Evolutionary conservation across 768 basidiomycete genomes (phyloP), one percentile per base, ranked within the genome.

Genomic region (Tephrocybe sp.): DNA sequence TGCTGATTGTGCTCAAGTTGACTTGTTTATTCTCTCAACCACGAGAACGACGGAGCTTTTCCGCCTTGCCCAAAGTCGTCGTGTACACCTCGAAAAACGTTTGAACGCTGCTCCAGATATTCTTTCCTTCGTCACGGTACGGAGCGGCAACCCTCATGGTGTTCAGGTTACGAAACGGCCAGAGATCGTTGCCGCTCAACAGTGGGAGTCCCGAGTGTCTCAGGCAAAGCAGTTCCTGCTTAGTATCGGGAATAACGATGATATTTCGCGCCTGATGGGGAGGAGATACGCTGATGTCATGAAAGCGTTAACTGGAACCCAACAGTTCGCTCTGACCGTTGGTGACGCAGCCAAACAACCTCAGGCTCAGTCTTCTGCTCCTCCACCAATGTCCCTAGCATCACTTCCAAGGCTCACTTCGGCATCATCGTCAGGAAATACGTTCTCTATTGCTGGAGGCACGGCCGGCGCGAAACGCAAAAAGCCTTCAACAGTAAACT

Each of bases 231-330:
- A 25, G 0, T 67, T 72, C 41, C 53, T 71, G 38, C 22, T 51
- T 8, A 58, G 37, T 4, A 55, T 73, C 36, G 69, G 68, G 11
- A 25, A 51, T 7, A 62, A 66, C 24, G 58, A 54, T 35, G 46
- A 54, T 3, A 55, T 71, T 27, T 46, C 49, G 40, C 57, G 58
- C 40, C 52, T 72, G 18, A 67, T 72, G 68, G 70, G 68, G n/a
- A 34, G 50, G 4, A 51, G 67, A 31, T 68, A 65, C 52, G 44
- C 36, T 2, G 69, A 73, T 47, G 64, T 72, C 26, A 22, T 53
- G 19, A 55, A 57, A n/a, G 64, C 67, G 2, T 28, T 71, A 50
- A 51, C 53, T 55, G 44, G 44, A 34, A 24, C 11, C 15, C 47
- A 49, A 34, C 47, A 15, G 18, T 50, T 50, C n/a, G 18, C 28